Evolutionary conservation across 352 stramenopile genomes (phyloP).

Genomic region (Globisporangium barbulae): DNA sequence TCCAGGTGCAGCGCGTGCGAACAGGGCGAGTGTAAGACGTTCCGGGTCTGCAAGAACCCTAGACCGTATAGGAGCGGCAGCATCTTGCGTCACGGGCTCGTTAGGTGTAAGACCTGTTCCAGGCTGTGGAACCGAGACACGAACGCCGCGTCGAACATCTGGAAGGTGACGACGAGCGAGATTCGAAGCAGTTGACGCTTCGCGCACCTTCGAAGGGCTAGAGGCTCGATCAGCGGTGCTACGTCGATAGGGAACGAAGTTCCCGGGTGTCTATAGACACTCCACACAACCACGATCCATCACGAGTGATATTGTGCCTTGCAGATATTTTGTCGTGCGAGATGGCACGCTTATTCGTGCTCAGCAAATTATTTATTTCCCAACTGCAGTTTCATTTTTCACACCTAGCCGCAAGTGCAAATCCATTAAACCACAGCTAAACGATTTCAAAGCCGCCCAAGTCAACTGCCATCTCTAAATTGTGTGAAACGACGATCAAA

Average conservation of each 20-base stretch:
- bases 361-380: not conserved
- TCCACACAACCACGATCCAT: not conserved
- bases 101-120: not conserved
- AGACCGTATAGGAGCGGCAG: not conserved
- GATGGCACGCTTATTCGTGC: not conserved
- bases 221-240: not conserved
- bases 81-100: not conserved
- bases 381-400: not conserved
- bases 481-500: not conserved
- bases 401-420: not conserved
- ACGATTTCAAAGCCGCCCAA: not conserved
- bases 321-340: not conserved
- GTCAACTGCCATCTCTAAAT: not conserved
- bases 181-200: no score
- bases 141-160: not conserved
- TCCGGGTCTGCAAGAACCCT: no score
- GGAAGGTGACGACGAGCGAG: not conserved
- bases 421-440: not conserved
- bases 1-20: not conserved
- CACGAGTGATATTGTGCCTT: not conserved
- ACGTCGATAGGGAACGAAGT: not conserved
- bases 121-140: not conserved
- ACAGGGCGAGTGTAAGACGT: not conserved
- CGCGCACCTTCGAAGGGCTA: not conserved
- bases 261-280: not conserved